These are phyloP conservation scores for Debaryomyces maramus DNA, from an alignment of 805 yeast genomes.

Conservation along the genomic window DNA sequence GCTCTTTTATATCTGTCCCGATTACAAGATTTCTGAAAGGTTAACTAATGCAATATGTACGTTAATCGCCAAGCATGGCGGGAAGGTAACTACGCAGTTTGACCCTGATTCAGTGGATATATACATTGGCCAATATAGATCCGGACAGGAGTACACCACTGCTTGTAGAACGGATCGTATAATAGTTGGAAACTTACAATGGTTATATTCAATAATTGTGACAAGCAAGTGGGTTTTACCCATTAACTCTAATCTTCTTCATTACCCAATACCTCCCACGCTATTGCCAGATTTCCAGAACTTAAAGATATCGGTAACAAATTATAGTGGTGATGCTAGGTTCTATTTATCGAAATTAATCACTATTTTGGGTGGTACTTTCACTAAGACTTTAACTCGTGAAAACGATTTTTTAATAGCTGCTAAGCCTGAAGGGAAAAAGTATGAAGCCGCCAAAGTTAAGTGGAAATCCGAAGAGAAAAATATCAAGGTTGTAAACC, in stretches of 20 bases:
- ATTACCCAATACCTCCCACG: slow-evolving; percentile 61
- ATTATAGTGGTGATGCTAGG: slow-evolving; percentile 84
- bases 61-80: slow-evolving; percentile 57
- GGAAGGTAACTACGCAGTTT: slow-evolving; percentile 36
- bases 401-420: slow-evolving; percentile 73
- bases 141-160: slow-evolving; percentile 52
- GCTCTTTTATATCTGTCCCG: slow-evolving; percentile 52
- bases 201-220: slow-evolving; percentile 72
- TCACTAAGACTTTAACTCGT: slow-evolving; percentile 63
- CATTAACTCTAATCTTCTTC: slow-evolving; percentile 51
- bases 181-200: slow-evolving; percentile 64
- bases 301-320: slow-evolving; percentile 66
- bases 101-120: slow-evolving; percentile 24
- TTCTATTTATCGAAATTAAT: slow-evolving; percentile 65
- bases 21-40: slow-evolving; percentile 52
- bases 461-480: slow-evolving; percentile 52
- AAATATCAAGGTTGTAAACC: slow-evolving; percentile 61
- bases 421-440: slow-evolving; percentile 66
- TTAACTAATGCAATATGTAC: slow-evolving; percentile 38
- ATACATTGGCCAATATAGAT: slow-evolving; percentile 63
- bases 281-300: slow-evolving; percentile 56
- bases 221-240: slow-evolving; percentile 59
- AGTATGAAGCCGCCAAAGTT: slow-evolving; percentile 64
- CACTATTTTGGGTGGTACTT: slow-evolving; percentile 69
- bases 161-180: slow-evolving; percentile 43